phyloP scores from a whole-genome alignment of 2,329 filamentous ascomycete species.

The Elsinoe necatrix region DNA sequence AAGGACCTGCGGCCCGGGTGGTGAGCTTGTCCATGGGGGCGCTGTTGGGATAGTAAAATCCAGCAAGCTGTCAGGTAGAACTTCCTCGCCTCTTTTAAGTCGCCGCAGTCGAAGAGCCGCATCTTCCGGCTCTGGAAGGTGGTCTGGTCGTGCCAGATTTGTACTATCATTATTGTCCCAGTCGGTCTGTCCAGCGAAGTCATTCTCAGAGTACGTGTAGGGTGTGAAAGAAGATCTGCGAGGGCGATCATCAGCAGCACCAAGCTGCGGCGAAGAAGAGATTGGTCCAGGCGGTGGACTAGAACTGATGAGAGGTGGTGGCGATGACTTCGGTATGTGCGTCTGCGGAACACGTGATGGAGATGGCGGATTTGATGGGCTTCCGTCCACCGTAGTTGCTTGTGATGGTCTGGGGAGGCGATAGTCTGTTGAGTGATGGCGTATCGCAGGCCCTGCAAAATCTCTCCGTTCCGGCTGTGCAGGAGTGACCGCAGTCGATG shows the following conservation, averaged over 20 bases:
- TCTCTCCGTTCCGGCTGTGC: neutral
- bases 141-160: neutral
- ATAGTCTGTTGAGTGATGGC: neutral
- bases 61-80: conserved; percentile 18
- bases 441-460: neutral
- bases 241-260: neutral
- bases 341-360: conserved; percentile 12
- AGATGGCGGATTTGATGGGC: neutral
- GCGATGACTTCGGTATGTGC: conserved; percentile 5
- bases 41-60: conserved; percentile 17
- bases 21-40: conserved; percentile 15
- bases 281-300: neutral
- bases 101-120: neutral
- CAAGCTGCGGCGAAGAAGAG: neutral
- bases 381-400: neutral
- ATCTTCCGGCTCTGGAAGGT: neutral
- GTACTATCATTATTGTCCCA: neutral
- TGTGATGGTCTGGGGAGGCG: neutral
- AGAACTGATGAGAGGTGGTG: neutral
- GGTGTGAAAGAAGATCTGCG: neutral
- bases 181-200: neutral
- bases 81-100: conserved; percentile 6
- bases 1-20: neutral
- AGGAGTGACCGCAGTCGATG: conserved; percentile 1
- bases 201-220: neutral